phyloP scores from a whole-genome alignment of 257 asterid species.

The Plantago ovata region DNA sequence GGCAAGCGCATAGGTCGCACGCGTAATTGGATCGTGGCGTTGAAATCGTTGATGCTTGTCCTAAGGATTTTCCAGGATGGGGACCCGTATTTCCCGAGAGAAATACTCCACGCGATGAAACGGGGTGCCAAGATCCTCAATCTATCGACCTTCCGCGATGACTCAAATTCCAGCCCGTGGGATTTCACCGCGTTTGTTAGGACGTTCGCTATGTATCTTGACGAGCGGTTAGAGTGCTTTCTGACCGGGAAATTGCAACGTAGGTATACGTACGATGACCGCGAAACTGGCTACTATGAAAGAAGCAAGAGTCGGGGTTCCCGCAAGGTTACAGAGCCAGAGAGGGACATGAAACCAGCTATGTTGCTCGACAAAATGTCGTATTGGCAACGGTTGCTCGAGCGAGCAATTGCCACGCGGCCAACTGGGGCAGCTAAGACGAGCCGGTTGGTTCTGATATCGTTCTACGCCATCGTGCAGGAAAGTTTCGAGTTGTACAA shows the following conservation, averaged over 20 bases:
- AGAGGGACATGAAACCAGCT: conserved; percentile 60
- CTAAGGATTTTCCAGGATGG: conserved; percentile 80
- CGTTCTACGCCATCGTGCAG: conserved; percentile 55
- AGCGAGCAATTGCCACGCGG: conserved; percentile 64
- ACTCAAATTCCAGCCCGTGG: conserved; percentile 74
- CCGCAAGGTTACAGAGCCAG: conserved; percentile 36
- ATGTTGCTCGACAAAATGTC: conserved; percentile 67
- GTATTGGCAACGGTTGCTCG: conserved; percentile 69
- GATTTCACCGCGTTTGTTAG: conserved; percentile 74
- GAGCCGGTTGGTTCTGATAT: conserved; percentile 44
- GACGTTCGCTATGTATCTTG: conserved; percentile 70
- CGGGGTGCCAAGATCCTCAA: conserved; percentile 76
- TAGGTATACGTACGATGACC: conserved; percentile 31
- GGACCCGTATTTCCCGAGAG: conserved; percentile 80
- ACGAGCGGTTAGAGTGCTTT: conserved; percentile 79
- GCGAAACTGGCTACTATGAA: conserved; percentile 16
- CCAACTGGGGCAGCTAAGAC: conserved; percentile 65
- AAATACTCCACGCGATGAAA: conserved; percentile 78
- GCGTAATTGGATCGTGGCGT: conserved; percentile 69
- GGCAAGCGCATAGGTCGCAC: conserved; percentile 77
- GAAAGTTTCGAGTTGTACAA: conserved; percentile 75
- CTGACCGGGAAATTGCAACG: conserved; percentile 70
- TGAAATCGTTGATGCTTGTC: conserved; percentile 67
- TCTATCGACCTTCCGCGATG: conserved; percentile 62
- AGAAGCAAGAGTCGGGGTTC: conserved; percentile 19